Base-by-base conservation (phyloP, 805 yeast genomes). In the Wilhelminamyces savonicus region DNA sequence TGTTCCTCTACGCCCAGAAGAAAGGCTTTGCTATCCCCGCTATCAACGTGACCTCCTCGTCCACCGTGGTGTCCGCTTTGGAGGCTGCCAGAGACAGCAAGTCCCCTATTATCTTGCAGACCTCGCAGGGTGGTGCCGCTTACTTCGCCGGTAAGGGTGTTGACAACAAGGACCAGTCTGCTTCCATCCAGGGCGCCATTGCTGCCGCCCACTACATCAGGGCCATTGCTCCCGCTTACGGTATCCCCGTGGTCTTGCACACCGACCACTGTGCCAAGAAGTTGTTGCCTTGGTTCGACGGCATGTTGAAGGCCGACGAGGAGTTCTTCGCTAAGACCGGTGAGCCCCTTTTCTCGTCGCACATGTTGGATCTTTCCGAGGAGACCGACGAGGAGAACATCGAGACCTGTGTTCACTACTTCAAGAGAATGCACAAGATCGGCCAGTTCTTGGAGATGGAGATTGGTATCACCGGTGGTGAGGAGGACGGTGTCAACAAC, bases 401-500 rank as follows among this genome's bases (percentile, higher is more conserved):
- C 52, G 79, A 77, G 43, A 82, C 84, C 45, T 88, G 97, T 76
- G 94, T 68, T 66, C 81, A 85, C 71, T 92, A 92, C 79, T 90
- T 92, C 72, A 74, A 73, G 65, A 85, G 95, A 71, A 86, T 85
- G 79, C 69, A 94, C 63, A 86, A 83, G 71, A 74, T 90, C 78
- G 74, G 77, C 71, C 97, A 90, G 74, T 92, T 92, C 92, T 78
- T 92, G 62, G 98, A 92, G 78, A 92, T 92, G 98, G 98, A 92
- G 76, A 92, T 92, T 62, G 98, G 98, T 79, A 92, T 92, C 79
- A 92, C 98, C 63, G 98, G 98, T 72, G 98, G 98, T 81, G 98
- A 92, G 76, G 98, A 92, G 73, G 98, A 92, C 62, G 98, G 98
- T 80, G 98, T 92, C 56, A 92, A 92, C 82, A 92, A 92, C 78